phyloP scores from a whole-genome alignment of 1,139 yeast genomes.

The Protomyces inundatus region DNA sequence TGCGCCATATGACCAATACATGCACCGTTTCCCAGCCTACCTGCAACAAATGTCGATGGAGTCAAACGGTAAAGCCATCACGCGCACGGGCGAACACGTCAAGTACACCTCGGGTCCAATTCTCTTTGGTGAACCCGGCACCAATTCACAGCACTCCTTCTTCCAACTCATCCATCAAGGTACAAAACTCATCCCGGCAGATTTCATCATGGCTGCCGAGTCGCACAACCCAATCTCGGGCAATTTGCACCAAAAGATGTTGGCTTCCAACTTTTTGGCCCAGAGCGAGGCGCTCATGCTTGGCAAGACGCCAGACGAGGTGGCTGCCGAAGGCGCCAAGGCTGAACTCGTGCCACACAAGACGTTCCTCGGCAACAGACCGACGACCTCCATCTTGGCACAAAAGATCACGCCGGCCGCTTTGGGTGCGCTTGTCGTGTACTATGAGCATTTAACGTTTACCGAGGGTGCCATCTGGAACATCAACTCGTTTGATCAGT shows the following conservation, averaged over 20 bases:
- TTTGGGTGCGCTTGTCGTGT: conserved; percentile 90
- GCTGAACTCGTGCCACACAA: conserved; percentile 89
- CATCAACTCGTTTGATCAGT: conserved; percentile 97
- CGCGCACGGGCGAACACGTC: conserved; percentile 84
- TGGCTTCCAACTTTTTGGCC: conserved; percentile 96
- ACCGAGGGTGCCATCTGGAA: conserved; percentile 99
- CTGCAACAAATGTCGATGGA: conserved; percentile 98
- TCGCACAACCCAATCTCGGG: conserved; percentile 95
- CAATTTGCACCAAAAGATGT: conserved; percentile 93
- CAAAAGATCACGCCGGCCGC: conserved; percentile 95
- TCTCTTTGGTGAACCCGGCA: conserved; percentile 96
- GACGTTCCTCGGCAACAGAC: conserved; percentile 95
- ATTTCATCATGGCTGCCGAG: conserved; percentile 92
- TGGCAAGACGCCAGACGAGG: conserved; percentile 82
- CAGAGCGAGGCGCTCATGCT: conserved; percentile 97
- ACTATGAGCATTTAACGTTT: conserved; percentile 94
- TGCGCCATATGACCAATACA: conserved; percentile 96
- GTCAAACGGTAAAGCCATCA: conserved; percentile 95
- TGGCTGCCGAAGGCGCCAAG: conserved; percentile 73
- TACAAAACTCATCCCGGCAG: conserved; percentile 93
- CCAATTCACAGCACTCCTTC: conserved; percentile 98
- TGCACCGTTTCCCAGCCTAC: conserved; percentile 98
- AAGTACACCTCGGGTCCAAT: conserved; percentile 94
- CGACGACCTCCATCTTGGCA: conserved; percentile 93
- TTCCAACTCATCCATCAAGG: conserved; percentile 99